phyloP scores from a whole-genome alignment of 176 grass and related monocot species.

The Carex pumila region DNA sequence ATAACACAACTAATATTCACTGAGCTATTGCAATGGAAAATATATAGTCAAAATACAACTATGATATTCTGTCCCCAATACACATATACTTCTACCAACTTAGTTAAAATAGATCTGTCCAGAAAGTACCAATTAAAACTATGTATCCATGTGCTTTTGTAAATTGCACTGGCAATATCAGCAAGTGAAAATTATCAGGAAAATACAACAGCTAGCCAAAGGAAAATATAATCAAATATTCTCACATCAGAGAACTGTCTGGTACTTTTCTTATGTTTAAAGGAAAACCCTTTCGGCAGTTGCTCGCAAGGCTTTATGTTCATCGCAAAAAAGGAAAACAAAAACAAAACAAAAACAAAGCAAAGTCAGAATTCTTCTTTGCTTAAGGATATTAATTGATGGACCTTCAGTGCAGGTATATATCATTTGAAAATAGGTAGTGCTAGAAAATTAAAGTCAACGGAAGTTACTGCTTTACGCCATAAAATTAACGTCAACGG shows the following conservation, averaged over 20 bases:
- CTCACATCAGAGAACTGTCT: neutral
- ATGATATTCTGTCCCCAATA: no score
- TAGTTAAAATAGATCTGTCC: no score
- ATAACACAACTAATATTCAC: neutral
- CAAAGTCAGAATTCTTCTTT: neutral
- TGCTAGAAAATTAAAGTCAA: neutral
- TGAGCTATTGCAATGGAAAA: no score
- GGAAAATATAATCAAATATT: neutral
- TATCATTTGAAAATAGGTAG: neutral
- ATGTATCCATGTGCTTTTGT: no score
- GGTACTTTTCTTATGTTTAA: neutral
- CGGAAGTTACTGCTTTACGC: neutral
- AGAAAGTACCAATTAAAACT: no score
- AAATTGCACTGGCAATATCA: neutral
- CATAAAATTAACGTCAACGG: neutral
- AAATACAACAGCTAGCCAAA: neutral
- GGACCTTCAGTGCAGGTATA: neutral
- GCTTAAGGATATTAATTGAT: neutral
- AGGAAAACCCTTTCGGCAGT: no score
- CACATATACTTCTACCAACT: no score
- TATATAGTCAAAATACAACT: no score
- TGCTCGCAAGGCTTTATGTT: no score
- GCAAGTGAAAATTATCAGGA: neutral
- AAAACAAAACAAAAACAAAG: no score
- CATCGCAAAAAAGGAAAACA: no score